Evolutionary conservation across 2,329 filamentous ascomycete species (phyloP).

Genomic region (Hirsutella thompsonii): DNA sequence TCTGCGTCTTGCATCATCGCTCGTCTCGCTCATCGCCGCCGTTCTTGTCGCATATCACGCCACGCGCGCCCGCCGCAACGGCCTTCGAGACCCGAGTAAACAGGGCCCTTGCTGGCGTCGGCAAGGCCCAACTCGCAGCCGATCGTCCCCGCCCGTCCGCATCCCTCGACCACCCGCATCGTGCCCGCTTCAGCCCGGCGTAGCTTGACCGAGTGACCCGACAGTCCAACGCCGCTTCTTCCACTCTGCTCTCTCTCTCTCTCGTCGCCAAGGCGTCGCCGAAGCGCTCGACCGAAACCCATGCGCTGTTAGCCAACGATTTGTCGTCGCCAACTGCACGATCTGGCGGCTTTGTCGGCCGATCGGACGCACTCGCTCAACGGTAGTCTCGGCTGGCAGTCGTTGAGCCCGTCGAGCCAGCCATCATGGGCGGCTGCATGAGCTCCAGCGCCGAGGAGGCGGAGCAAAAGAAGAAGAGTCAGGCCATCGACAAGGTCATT

Average conservation of each 20-base stretch:
- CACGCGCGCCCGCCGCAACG: background rate
- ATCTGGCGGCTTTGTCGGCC: background rate
- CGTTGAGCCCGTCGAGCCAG: conserved; percentile 6
- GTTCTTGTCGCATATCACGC: background rate
- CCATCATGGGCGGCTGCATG: conserved; percentile 84
- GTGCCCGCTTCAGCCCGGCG: background rate
- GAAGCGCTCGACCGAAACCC: background rate
- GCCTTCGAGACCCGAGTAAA: background rate
- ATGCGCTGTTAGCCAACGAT: conserved; percentile 1
- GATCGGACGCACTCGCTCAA: background rate
- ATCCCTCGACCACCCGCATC: background rate
- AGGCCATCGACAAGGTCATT: conserved; percentile 84
- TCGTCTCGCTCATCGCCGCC: background rate
- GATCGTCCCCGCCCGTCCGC: background rate
- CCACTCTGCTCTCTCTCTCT: background rate
- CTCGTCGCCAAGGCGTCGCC: background rate
- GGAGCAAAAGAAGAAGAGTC: conserved; percentile 91
- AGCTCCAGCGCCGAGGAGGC: conserved; percentile 76
- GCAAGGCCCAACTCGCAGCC: background rate
- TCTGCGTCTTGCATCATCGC: background rate
- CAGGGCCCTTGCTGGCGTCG: background rate
- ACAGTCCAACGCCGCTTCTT: background rate
- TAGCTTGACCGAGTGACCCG: background rate
- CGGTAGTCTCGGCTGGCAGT: conserved; percentile 1
- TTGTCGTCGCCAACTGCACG: background rate